phyloP scores from a whole-genome alignment of 257 asterid genomes.

The Echites panduratus region DNA sequence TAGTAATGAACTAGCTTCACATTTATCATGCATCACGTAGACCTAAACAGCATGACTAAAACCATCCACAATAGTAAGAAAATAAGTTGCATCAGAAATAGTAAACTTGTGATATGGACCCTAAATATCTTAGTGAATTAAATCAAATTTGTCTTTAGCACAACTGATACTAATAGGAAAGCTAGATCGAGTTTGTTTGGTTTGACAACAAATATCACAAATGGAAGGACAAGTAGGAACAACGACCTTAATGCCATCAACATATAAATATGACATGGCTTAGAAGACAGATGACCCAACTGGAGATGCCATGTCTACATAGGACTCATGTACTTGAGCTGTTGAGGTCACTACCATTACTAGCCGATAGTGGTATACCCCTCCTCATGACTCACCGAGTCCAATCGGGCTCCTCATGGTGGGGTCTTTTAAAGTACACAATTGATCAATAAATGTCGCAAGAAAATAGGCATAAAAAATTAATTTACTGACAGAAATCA shows the following conservation, averaged over 20 bases:
- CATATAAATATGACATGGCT: neutral
- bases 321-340: too few species aligned
- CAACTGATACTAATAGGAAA: too few species aligned
- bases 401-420: conserved; percentile 1
- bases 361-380: neutral
- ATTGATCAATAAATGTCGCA: neutral
- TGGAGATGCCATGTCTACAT: neutral
- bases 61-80: neutral
- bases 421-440: neutral
- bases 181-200: too few species aligned
- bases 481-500: neutral
- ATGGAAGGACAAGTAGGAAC: neutral
- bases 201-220: too few species aligned
- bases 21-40: neutral
- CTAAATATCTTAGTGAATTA: too few species aligned
- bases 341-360: neutral
- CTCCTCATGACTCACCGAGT: neutral
- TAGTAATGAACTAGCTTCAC: neutral
- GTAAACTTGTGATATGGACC: neutral
- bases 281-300: conserved; percentile 5
- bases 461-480: neutral
- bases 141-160: too few species aligned
- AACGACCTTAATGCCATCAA: neutral
- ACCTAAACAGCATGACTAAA: neutral
- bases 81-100: neutral